Percentiles rank a stretch among this genome's conserved stretches.
Conservation (phyloP, 169 alveolate species). For the Toxoplasma gondii region DNA sequence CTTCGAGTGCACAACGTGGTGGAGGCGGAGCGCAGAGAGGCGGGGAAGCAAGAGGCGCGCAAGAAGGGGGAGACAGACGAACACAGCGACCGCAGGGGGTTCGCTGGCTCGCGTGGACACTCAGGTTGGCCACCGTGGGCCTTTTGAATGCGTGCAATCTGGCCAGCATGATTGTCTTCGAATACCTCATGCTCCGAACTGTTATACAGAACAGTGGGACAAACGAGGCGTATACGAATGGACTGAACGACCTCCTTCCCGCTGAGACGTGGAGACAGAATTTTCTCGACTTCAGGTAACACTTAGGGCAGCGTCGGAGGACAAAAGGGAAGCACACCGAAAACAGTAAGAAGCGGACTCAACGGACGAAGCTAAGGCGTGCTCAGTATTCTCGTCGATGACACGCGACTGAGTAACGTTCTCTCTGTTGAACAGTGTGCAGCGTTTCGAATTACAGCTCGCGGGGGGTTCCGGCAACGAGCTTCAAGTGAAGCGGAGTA, state of each 20-base stretch:
- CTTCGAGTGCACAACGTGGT: too few relatives aligned
- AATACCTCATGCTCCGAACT: neutral
- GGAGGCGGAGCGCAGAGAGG: too few relatives aligned
- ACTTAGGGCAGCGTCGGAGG: neutral
- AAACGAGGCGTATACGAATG: neutral
- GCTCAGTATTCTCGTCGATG: neutral
- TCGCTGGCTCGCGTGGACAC: neutral
- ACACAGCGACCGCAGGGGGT: neutral
- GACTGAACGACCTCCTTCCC: neutral
- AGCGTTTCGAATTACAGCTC: neutral
- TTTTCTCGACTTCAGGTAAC: conserved; percentile 5
- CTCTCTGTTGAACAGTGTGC: neutral
- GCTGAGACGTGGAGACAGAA: neutral
- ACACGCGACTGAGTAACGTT: neutral
- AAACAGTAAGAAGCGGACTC: neutral
- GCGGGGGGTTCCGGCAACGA: too few relatives aligned
- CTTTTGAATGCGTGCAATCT: conserved; percentile 20
- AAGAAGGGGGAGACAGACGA: too few relatives aligned
- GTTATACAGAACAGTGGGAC: neutral
- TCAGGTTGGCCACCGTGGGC: neutral
- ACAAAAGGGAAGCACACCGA: too few relatives aligned
- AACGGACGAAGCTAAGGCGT: neutral
- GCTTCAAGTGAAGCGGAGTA: too few relatives aligned
- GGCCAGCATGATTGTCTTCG: conserved; percentile 16
- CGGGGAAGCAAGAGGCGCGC: too few relatives aligned